Conservation (phyloP, 345 rosid species). For the Aquilaria sinensis region DNA sequence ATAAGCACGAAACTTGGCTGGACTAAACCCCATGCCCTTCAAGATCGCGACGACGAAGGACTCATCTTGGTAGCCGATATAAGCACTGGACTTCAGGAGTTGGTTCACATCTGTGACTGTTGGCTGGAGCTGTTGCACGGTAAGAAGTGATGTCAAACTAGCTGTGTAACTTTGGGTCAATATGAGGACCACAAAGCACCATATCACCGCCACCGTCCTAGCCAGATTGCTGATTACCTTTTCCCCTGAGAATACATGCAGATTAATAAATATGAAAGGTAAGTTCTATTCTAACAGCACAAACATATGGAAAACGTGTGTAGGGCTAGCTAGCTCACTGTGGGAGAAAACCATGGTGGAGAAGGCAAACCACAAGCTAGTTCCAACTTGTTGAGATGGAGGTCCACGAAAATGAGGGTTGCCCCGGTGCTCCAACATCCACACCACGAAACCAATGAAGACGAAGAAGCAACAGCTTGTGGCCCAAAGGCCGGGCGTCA, state of each 20-base stretch:
- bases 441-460: slow-evolving; percentile 11
- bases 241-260: slow-evolving; percentile 11
- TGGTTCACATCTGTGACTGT: not conserved
- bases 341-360: slow-evolving; percentile 17
- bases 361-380: slow-evolving; percentile 14
- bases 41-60: slow-evolving; percentile 10
- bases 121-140: slow-evolving; percentile 17
- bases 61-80: slow-evolving; percentile 7
- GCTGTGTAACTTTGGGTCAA: slow-evolving; percentile 25
- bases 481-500: slow-evolving; percentile 20
- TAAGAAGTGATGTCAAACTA: slow-evolving; percentile 15
- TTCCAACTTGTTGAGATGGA: slow-evolving; percentile 3
- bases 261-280: not conserved
- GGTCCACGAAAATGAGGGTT: slow-evolving; percentile 9
- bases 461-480: slow-evolving; percentile 12
- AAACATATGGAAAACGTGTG: not conserved
- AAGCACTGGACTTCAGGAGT: not conserved
- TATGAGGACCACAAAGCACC: slow-evolving; percentile 22
- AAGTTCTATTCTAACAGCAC: not conserved
- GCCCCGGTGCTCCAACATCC: slow-evolving; percentile 8
- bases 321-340: not conserved
- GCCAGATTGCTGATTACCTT: slow-evolving; percentile 13
- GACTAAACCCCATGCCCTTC: not conserved
- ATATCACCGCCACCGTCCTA: slow-evolving; percentile 18
- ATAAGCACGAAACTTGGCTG: not conserved